Conservation (phyloP, 129 eudicot genomes). For the Chrysanthemum seticuspe region DNA sequence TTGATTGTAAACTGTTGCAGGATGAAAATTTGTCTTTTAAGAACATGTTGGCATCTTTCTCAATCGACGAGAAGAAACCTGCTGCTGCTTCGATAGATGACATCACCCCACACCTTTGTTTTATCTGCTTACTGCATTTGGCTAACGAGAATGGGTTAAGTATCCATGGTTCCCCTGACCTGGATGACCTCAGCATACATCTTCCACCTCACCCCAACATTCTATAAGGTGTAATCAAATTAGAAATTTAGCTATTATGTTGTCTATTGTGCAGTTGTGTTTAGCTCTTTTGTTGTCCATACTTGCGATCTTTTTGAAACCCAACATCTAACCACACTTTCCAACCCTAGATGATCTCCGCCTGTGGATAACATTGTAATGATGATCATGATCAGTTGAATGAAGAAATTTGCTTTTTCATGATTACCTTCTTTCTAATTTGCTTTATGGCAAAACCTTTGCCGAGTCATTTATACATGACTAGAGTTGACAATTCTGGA, state of each 20-base stretch:
- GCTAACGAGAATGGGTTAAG: slow-evolving; percentile 75
- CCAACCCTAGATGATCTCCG: background rate
- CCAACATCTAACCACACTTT: too few relatives aligned
- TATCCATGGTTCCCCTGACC: slow-evolving; percentile 44
- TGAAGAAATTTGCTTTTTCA: background rate
- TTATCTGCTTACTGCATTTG: slow-evolving; percentile 68
- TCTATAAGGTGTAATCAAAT: background rate
- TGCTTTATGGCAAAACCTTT: background rate
- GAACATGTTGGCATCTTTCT: slow-evolving; percentile 48
- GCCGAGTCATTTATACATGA: background rate
- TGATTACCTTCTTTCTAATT: background rate
- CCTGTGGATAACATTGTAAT: slow-evolving; percentile 1
- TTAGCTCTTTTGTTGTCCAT: slow-evolving; percentile 18
- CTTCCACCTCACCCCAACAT: slow-evolving; percentile 26
- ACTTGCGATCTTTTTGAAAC: background rate
- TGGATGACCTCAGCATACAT: slow-evolving; percentile 61
- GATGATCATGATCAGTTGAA: slow-evolving; percentile 8
- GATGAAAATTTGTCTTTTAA: slow-evolving; percentile 57
- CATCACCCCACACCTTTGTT: slow-evolving; percentile 73
- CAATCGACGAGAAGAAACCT: slow-evolving; percentile 33
- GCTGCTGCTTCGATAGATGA: slow-evolving; percentile 50
- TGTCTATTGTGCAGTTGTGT: slow-evolving; percentile 3
- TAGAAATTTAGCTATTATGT: background rate
- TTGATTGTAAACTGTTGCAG: slow-evolving; percentile 29
- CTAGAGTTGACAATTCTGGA: too few relatives aligned